phyloP scores from a whole-genome alignment of 495 filamentous ascomycete species.

The Astrothelium macrocarpum region DNA sequence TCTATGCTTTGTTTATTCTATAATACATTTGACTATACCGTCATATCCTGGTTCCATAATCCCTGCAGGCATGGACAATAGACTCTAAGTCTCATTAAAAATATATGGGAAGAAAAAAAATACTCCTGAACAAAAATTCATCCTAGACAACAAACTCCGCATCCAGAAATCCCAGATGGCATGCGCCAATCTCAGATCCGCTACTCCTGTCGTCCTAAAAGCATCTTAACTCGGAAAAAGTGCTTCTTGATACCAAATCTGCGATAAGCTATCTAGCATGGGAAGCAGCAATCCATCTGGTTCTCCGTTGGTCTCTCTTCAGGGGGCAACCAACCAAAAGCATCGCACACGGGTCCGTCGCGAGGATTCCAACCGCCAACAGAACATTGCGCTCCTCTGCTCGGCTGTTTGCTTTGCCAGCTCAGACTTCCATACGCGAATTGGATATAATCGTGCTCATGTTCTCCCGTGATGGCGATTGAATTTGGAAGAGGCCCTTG shows the following conservation, averaged over 20 bases:
- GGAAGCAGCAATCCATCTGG: slow-evolving; percentile 2
- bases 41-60: background rate
- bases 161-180: background rate
- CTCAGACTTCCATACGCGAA: slow-evolving; percentile 12
- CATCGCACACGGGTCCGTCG: background rate
- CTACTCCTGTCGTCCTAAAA: background rate
- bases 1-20: background rate
- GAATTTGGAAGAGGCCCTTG: slow-evolving; percentile 2
- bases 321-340: background rate
- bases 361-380: slow-evolving; percentile 1
- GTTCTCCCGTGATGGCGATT: slow-evolving; percentile 14
- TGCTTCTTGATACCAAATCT: background rate
- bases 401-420: slow-evolving; percentile 11
- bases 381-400: slow-evolving; percentile 10
- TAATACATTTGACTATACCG: background rate
- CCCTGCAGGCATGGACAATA: background rate
- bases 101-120: background rate
- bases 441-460: slow-evolving; percentile 18
- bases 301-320: background rate
- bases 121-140: background rate
- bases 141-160: background rate
- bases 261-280: background rate
- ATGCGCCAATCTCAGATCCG: background rate
- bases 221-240: background rate
- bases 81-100: background rate